A percentile compares a stretch with the other conserved stretches of the same genome.
Evolutionary conservation across 352 stramenopile species (phyloP).

Genomic region (Elongisporangium undulatum): DNA sequence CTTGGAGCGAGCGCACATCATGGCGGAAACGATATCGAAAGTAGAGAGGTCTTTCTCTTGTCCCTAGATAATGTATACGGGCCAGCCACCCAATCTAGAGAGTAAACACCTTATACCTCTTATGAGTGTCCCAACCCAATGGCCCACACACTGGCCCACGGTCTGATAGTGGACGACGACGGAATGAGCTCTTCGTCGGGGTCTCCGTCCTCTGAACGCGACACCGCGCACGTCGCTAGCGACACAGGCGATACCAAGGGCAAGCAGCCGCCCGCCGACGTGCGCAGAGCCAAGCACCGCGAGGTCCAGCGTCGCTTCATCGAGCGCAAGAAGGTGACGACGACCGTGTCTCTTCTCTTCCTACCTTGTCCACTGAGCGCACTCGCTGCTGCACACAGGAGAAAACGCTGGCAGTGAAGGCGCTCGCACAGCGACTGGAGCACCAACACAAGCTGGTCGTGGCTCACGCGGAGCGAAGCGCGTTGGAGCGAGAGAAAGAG

Average conservation of each 20-base stretch:
- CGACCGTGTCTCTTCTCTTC: neutral
- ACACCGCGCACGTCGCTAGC: neutral
- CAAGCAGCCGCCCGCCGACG: slow-evolving; percentile 11
- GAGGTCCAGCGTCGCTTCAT: slow-evolving; percentile 43
- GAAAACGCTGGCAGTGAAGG: neutral
- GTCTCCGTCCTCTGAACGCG: neutral
- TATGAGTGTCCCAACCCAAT: neutral
- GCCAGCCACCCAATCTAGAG: neutral
- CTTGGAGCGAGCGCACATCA: neutral
- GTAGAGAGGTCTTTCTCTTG: neutral
- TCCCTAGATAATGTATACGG: neutral
- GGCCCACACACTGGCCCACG: neutral
- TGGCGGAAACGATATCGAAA: neutral
- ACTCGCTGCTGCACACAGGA: neutral
- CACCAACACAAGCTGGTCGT: neutral
- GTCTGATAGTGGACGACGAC: neutral
- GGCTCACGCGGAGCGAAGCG: neutral
- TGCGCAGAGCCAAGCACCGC: slow-evolving; percentile 34
- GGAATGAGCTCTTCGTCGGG: neutral
- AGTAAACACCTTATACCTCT: neutral
- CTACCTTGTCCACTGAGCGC: neutral
- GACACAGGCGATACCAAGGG: neutral
- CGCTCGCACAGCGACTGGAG: neutral
- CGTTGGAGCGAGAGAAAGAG: neutral
- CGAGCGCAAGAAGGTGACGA: slow-evolving; percentile 29